phyloP scores from a whole-genome alignment of 2,329 filamentous ascomycete genomes.

The Calonectria ilicicola region DNA sequence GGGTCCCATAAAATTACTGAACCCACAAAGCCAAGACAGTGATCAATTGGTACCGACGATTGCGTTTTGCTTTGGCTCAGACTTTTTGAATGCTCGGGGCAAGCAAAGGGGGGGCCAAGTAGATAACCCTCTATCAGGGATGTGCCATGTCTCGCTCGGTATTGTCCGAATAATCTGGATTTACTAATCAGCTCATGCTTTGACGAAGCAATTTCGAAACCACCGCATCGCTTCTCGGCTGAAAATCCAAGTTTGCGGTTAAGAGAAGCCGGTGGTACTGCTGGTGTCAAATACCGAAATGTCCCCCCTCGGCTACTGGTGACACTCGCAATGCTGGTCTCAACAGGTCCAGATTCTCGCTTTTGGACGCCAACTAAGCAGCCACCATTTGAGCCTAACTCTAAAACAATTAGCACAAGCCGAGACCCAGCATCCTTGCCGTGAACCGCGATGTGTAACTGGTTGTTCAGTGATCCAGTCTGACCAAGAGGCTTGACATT shows the following conservation, averaged over 20 bases:
- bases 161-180: neutral
- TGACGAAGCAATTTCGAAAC: neutral
- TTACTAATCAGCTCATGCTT: neutral
- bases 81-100: neutral
- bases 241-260: neutral
- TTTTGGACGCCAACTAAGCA: neutral
- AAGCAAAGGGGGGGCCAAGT: neutral
- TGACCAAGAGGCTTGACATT: neutral
- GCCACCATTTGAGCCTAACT: neutral
- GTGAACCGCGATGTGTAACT: neutral
- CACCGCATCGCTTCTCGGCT: neutral
- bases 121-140: neutral
- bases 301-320: neutral
- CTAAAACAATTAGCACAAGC: neutral
- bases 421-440: neutral
- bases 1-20: neutral
- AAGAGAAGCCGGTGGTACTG: neutral
- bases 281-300: neutral
- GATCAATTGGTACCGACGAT: neutral
- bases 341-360: neutral
- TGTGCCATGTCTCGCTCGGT: neutral
- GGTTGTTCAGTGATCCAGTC: neutral
- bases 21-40: neutral
- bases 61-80: neutral
- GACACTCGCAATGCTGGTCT: neutral